Percentiles rank a stretch among this genome's conserved stretches.
Evolutionary conservation across 768 basidiomycete species (phyloP).

Genomic region (Termitomyces heimii): DNA sequence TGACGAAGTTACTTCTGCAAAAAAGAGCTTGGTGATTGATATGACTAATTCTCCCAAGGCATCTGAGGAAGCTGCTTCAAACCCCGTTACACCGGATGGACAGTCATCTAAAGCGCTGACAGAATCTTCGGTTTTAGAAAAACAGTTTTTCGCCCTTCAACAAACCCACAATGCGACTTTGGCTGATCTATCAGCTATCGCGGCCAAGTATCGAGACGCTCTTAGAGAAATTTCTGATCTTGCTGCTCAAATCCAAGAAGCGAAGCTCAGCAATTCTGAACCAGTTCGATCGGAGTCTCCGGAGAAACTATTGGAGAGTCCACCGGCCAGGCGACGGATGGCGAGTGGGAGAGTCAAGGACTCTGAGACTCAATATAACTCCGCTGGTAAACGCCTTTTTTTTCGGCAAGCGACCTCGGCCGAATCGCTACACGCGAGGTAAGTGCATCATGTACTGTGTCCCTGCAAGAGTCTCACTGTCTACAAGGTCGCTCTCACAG

Average conservation of each 20-base stretch:
- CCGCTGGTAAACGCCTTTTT: constrained; percentile 65
- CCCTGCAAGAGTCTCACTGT: constrained; percentile 7
- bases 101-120: constrained; percentile 19
- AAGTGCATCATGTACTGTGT: constrained; percentile 13
- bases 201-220: constrained; percentile 82
- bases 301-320: constrained; percentile 36
- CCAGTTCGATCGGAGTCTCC: constrained; percentile 31
- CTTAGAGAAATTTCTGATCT: constrained; percentile 91
- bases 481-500: constrained; percentile 78
- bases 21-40: constrained; percentile 56
- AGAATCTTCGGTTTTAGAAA: constrained; percentile 35
- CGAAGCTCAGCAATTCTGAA: constrained; percentile 55
- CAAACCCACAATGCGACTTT: constrained; percentile 79
- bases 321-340: constrained; percentile 46
- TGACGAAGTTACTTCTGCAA: constrained; percentile 64
- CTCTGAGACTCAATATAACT: constrained; percentile 36
- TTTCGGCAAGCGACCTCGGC: constrained; percentile 84
- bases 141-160: constrained; percentile 70
- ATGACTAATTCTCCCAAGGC: constrained; percentile 20
- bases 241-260: constrained; percentile 84
- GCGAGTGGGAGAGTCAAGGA: constrained; percentile 46
- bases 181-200: constrained; percentile 71
- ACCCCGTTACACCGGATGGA: constrained; percentile 20
- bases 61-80: constrained; percentile 13
- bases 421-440: constrained; percentile 88